phyloP scores from a whole-genome alignment of 2,329 filamentous ascomycete genomes.

The Aureobasidium sp. region DNA sequence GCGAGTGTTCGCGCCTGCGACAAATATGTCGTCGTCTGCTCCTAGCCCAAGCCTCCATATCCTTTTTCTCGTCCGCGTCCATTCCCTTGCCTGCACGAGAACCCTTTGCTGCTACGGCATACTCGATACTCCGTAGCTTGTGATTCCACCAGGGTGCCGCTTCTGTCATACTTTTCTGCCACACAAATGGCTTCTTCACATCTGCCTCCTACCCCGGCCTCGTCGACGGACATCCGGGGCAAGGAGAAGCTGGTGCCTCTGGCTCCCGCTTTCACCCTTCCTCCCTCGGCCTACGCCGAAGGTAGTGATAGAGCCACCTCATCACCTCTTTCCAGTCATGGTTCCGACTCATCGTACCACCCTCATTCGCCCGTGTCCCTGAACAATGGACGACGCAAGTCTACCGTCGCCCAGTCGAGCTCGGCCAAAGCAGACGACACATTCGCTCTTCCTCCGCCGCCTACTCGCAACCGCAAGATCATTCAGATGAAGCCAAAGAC shows the following conservation, averaged over 20 bases:
- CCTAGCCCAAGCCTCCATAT: background rate
- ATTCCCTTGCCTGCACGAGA: background rate
- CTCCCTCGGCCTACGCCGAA: slow-evolving; percentile 58
- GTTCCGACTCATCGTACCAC: slow-evolving; percentile 44
- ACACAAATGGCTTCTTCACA: slow-evolving; percentile 54
- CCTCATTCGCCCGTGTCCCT: slow-evolving; percentile 38
- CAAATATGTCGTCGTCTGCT: slow-evolving; percentile 4
- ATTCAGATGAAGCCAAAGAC: slow-evolving; percentile 86
- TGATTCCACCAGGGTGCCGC: background rate
- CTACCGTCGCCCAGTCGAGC: slow-evolving; percentile 15
- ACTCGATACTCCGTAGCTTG: background rate
- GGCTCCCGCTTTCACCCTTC: slow-evolving; percentile 62
- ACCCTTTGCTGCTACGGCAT: background rate
- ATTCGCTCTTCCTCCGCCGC: slow-evolving; percentile 82
- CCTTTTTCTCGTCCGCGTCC: background rate
- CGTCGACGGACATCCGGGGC: slow-evolving; percentile 69
- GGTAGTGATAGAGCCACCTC: slow-evolving; percentile 38
- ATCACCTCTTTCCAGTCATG: slow-evolving; percentile 36
- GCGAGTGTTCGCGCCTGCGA: background rate
- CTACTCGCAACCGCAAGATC: slow-evolving; percentile 86
- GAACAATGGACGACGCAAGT: slow-evolving; percentile 24
- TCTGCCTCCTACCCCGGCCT: slow-evolving; percentile 66
- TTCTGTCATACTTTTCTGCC: background rate
- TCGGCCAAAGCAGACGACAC: slow-evolving; percentile 43
- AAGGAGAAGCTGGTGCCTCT: slow-evolving; percentile 53